Evolutionary conservation across 306 rosid species (phyloP), one percentile per base, ranked within the genome.

Genomic region (Rosa multiflora): DNA sequence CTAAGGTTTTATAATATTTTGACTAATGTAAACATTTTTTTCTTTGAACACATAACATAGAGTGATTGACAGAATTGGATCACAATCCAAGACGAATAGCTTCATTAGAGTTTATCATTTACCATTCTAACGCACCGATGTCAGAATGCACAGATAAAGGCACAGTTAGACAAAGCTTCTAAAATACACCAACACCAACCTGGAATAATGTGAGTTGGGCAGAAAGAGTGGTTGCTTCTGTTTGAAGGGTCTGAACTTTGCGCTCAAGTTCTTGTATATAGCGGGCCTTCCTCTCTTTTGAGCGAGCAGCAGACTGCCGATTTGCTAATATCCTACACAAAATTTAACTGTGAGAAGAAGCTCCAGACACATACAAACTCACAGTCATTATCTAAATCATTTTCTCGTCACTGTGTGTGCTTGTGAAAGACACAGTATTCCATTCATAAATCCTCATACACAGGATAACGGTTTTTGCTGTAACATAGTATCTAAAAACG

Each of bases 301-400:
- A 96, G 51, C 99, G 99, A 43, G 99, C 94, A 83, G 99, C 99
- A 47, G 99, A 96, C 81, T 96, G 99, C 78, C 99, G 89, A 88
- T 96, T 96, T 0, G 99, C 99, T 58, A 96, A 86, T 78, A 96
- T 93, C 90, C 99, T 96, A 73, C 51, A 74, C 56, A 75, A 79
- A 88, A 71, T 51, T 49, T 81, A 46, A 77, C 58, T 10, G 42
- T 79, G 63, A 88, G 85, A 48, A 69, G 47, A 67, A 37, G 26
- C 48, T 67, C 48, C 26, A 67, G 8, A 63, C 13, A 26, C 40
- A 26, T 11, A 26, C 42, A 13, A 62, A 11, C 18, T 29, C n/a
- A 48, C 52, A 35, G 5, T 64, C 70, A 32, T 32, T 1, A 26
- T 35, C 70, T 6, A 6, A 63, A 32, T 13, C n/a, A 6, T 64